These are phyloP conservation scores for Toxicodendron radicans DNA, from an alignment of 345 rosid genomes.

Conservation along the genomic window DNA sequence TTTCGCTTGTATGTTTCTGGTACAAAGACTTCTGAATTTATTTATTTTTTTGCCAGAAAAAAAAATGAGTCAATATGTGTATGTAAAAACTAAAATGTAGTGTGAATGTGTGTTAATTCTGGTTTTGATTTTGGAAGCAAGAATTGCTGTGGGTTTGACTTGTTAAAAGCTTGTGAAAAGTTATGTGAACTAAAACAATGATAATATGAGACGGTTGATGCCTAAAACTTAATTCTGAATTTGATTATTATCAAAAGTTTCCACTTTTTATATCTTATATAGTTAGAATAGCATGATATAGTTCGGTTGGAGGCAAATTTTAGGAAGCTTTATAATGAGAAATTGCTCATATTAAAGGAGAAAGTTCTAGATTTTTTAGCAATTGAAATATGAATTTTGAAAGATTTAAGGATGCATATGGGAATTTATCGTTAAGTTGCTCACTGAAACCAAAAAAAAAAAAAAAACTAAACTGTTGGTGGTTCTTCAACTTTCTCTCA, in stretches of 20 bases:
- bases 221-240: too few species aligned
- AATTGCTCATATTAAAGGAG: not conserved
- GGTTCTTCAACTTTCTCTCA: slow-evolving; percentile 5
- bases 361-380: not conserved
- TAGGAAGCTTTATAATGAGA: not conserved
- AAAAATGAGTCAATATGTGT: not conserved
- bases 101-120: not conserved
- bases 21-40: slow-evolving; percentile 24
- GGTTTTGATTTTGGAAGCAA: not conserved
- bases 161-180: not conserved
- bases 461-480: not conserved
- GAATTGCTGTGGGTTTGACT: not conserved
- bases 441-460: not conserved
- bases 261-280: not conserved
- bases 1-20: slow-evolving; percentile 77
- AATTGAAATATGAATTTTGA: not conserved
- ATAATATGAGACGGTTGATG: not conserved
- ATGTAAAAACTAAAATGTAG: too few species aligned
- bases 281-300: not conserved
- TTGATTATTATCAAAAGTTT: not conserved
- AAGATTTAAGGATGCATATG: not conserved
- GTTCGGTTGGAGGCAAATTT: not conserved
- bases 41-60: not conserved
- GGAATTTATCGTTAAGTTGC: not conserved
- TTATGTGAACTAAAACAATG: not conserved